Conservation (phyloP, 2,329 filamentous ascomycete species). For the Talaromyces sp. region DNA sequence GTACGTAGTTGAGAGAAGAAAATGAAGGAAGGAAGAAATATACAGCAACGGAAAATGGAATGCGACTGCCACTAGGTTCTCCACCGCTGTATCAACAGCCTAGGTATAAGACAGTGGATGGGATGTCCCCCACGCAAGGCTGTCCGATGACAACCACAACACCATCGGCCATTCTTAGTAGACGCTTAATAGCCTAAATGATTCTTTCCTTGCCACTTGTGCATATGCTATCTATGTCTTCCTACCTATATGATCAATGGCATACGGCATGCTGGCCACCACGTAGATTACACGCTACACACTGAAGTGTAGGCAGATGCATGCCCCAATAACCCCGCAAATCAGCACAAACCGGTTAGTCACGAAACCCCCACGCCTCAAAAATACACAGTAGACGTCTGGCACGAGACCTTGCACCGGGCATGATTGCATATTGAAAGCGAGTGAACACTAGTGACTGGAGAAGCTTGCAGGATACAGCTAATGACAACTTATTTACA, state of each 20-base stretch:
- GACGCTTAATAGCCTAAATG: background rate
- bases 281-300: background rate
- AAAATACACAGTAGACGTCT: background rate
- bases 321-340: background rate
- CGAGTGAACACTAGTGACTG: background rate
- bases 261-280: background rate
- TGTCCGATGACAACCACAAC: background rate
- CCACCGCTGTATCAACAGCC: background rate
- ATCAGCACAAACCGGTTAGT: conserved; percentile 3
- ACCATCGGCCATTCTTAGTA: too few species aligned
- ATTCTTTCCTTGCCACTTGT: background rate
- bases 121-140: background rate
- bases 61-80: background rate
- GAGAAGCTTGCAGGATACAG: background rate
- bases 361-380: conserved; percentile 5
- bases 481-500: background rate
- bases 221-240: background rate
- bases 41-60: background rate
- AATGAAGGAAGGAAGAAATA: background rate
- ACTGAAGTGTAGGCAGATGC: background rate
- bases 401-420: background rate
- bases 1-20: background rate
- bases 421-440: background rate
- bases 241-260: background rate
- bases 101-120: background rate